Evolutionary conservation across 2,329 filamentous ascomycete genomes (phyloP), one percentile per base, ranked within the genome.

Genomic region (Clonostachys chloroleuca): DNA sequence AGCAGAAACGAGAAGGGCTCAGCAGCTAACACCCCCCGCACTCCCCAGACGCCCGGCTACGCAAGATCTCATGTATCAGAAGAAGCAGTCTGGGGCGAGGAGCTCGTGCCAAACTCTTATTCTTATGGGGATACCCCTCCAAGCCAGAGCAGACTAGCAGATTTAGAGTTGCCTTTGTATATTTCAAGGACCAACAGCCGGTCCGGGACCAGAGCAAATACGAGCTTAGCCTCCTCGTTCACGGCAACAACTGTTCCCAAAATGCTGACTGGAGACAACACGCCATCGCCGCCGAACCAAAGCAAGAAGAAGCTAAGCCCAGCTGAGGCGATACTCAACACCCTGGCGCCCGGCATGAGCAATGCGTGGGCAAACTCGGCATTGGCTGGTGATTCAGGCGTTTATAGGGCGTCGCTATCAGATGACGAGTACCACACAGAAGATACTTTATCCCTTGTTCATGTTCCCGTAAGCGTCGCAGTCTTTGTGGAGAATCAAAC

Each of bases 71-170:
- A 78, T 40, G 73, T 72, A n/a, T 81, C 80, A 1, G 80, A 82
- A 2, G 78, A 80, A 24, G 64, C 67, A 1, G 53, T 68, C 4
- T 81, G 77, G 74, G 64, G 65, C 20, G 75, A 73, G 40, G 80
- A 84, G 45, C 70, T 75, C 12, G 74, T 67, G 8, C 78, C 75
- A 1, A 75, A 77, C 49, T 83, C 81, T 2, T 82, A 79, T 55
- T 84, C 81, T 0, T 80, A 74, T 50, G 80, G 80, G 30, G 80
- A 84, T 50, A 85, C 81, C 3, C 81, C 81, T 3, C 81, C 81
- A 71, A 17, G 47, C 2, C 44, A 41, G 7, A 30, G 34, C 8
- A 39, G 40, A 16, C 46, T 44, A n/a, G 40, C 47, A 9, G 30
- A 30, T 30, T 4, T 30, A 30, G 24, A 30, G 24, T 30, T 30